A percentile compares a stretch with the other conserved stretches of the same genome.
phyloP scores from a whole-genome alignment of 1,284 basidiomycete species.

The Ceratobasidium sp. region DNA sequence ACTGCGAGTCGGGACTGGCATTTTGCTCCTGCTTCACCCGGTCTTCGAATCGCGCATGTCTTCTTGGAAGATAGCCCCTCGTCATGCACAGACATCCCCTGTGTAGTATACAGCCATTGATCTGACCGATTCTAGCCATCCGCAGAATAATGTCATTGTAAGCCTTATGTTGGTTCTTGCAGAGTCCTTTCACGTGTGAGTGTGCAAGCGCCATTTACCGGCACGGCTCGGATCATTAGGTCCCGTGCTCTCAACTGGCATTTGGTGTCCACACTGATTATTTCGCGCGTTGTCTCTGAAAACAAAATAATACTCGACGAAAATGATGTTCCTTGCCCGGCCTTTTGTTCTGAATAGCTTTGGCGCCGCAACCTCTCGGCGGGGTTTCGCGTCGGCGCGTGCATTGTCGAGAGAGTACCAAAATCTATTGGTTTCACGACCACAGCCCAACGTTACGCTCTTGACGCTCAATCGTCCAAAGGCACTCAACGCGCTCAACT shows the following conservation, averaged over 20 bases:
- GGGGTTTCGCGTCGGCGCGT: constrained; percentile 19
- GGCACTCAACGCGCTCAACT: constrained; percentile 90
- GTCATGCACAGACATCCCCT: too few relatives aligned
- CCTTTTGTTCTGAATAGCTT: not conserved
- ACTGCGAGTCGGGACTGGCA: too few relatives aligned
- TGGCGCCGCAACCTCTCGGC: not conserved
- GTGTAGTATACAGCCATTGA: too few relatives aligned
- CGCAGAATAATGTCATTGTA: too few relatives aligned
- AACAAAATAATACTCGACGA: not conserved
- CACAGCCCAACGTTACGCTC: constrained; percentile 79
- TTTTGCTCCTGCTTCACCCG: too few relatives aligned
- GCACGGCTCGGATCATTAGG: not conserved
- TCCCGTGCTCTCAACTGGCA: not conserved
- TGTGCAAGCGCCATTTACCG: not conserved
- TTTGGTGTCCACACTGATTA: not conserved
- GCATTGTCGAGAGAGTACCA: constrained; percentile 55
- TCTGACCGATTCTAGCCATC: too few relatives aligned
- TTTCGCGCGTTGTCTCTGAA: not conserved
- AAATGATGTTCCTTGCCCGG: constrained; percentile 6
- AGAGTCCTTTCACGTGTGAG: not conserved
- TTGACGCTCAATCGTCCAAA: constrained; percentile 96
- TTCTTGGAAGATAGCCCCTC: too few relatives aligned
- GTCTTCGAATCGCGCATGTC: too few relatives aligned
- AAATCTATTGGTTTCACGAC: constrained; percentile 76
- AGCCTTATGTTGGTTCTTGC: too few relatives aligned